Conservation (phyloP, 2,329 filamentous ascomycete genomes). For the Chaetomium sp. region DNA sequence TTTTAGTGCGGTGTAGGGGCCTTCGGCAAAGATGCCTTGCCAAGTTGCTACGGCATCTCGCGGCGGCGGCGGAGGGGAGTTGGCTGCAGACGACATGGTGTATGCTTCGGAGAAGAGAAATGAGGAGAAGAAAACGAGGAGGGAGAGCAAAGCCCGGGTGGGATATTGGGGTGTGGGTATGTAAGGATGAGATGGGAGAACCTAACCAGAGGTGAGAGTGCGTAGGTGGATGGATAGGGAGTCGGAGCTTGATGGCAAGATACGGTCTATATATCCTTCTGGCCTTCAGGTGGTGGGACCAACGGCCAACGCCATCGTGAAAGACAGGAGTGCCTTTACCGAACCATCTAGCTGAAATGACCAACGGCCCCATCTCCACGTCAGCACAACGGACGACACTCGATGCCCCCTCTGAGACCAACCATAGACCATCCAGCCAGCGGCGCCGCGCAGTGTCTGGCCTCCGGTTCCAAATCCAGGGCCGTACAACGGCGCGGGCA, state of each 20-base stretch:
- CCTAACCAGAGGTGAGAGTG: background rate
- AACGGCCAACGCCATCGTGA: background rate
- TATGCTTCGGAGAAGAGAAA: background rate
- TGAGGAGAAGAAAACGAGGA: background rate
- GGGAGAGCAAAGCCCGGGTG: background rate
- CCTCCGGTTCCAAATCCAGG: background rate
- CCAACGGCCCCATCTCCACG: background rate
- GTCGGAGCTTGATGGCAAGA: background rate
- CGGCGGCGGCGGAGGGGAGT: background rate
- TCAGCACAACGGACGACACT: background rate
- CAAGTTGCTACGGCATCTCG: background rate
- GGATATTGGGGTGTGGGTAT: background rate
- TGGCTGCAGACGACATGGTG: background rate
- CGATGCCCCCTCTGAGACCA: background rate
- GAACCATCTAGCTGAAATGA: background rate
- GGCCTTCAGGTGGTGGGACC: background rate
- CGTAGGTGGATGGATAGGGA: background rate
- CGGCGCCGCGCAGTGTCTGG: background rate
- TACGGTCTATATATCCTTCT: background rate
- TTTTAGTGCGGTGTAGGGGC: background rate
- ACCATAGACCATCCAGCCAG: background rate
- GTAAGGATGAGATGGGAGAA: background rate
- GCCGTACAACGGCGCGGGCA: background rate
- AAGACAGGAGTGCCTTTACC: background rate
- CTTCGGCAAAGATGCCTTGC: background rate